A percentile compares a stretch with the other conserved stretches of the same genome.
Evolutionary conservation across 192 early-diverging fungal species (phyloP).

Genomic region (Spizellomyces sp.): DNA sequence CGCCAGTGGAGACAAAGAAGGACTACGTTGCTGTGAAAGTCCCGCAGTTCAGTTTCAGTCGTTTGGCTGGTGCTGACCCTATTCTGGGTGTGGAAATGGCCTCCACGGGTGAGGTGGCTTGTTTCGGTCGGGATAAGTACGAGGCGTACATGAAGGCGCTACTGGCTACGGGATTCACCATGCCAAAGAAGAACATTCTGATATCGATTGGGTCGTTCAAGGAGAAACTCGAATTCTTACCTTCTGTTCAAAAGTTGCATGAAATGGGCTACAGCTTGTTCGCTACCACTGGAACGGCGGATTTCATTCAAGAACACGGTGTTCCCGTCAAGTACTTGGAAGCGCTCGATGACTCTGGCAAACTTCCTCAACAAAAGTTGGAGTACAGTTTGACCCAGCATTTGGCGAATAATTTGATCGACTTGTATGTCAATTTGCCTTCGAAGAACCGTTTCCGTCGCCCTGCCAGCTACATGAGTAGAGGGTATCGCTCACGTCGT

Average conservation of each 20-base stretch:
- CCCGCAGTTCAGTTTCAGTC: constrained; percentile 96
- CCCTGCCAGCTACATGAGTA: constrained; percentile 91
- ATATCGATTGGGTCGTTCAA: constrained; percentile 98
- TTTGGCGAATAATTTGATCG: constrained; percentile 94
- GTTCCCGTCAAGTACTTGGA: constrained; percentile 92
- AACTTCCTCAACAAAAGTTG: constrained; percentile 56
- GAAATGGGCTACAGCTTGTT: constrained; percentile 89
- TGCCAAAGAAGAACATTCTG: constrained; percentile 95
- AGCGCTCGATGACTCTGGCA: constrained; percentile 64
- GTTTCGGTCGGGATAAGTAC: constrained; percentile 97
- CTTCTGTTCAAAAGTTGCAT: constrained; percentile 81
- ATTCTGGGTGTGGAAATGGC: constrained; percentile 99
- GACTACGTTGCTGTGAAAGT: constrained; percentile 95
- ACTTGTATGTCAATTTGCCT: constrained; percentile 98
- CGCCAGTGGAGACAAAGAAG: constrained; percentile 68
- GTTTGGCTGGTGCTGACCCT: constrained; percentile 94
- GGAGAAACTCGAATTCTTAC: constrained; percentile 96
- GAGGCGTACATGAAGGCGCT: constrained; percentile 97
- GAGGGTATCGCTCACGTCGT: constrained; percentile 92
- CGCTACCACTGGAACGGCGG: constrained; percentile 95
- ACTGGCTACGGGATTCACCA: constrained; percentile 86
- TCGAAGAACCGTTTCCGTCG: constrained; percentile 96
- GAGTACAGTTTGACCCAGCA: constrained; percentile 95
- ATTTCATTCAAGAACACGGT: constrained; percentile 94
- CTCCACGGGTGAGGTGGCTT: constrained; percentile 98